Base-by-base conservation (phyloP, 108 stramenopile genomes). In the Skeletonema grethae region DNA sequence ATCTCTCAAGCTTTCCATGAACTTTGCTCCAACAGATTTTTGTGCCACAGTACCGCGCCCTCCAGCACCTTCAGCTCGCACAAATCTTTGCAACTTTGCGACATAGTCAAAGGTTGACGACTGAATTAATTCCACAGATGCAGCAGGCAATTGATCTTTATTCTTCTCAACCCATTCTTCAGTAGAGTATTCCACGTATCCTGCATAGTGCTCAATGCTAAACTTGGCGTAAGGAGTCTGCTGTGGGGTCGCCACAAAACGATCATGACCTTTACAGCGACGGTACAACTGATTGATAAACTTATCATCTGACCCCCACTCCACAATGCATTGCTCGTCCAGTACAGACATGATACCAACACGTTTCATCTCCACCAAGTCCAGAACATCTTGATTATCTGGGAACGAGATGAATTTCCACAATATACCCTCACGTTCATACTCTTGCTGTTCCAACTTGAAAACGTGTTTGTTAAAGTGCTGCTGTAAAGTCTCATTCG, bases 281-380 rank as follows among this genome's bases (percentile, higher is more conserved):
- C 69, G 34, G 85, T 80, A 80, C 31, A 92, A 81, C 61, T 92
- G 91, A 29, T 80, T 72, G 4, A 94, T 91, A 45, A 94, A 96
- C 32, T 85, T 83, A 39, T 85, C 79, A 77, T 98, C 97, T 16
- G 74, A 86, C 15, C 98, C 98, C 66, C 89, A 86, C 5, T 95
- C 95, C 31, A 93, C 85, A 67, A 97, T 86, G 80, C 98, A 98
- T 77, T 97, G 97, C 71, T 99, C 99, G 65, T 98, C 98, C 29
- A 99, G 79, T 75, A 97, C 85, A 11, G 88, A 82, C 15, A 99
- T 77, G 15, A 98, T 83, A 16, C 98, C 99, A 59, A 90, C 85
- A 32, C 92, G 81, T 59, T 96, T 80, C 72, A 73, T 96, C 73
- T 99, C 97, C 64, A 99, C 95, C 45, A 98, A 74, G 39, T 95